Conservation (phyloP, 2,329 filamentous ascomycete genomes). For the Alternaria viburni region DNA sequence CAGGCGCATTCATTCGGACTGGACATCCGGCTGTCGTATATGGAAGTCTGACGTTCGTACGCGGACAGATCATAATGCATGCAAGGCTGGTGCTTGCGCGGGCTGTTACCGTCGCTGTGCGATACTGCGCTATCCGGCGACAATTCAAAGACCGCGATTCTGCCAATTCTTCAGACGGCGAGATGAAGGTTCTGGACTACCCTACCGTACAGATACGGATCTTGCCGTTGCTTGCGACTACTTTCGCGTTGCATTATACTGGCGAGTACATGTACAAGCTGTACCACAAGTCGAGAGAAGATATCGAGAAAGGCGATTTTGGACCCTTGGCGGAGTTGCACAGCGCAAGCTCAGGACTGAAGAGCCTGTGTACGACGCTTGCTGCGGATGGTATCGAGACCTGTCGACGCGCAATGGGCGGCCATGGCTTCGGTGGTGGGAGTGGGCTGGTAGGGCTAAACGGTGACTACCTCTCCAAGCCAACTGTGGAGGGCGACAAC, state of each 20-base stretch:
- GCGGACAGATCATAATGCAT: constrained; percentile 57
- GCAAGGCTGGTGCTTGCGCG: constrained; percentile 59
- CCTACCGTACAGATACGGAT: constrained; percentile 62
- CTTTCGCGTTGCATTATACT: constrained; percentile 58
- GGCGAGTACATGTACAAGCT: constrained; percentile 59
- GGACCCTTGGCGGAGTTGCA: constrained; percentile 59
- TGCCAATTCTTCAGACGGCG: constrained; percentile 44
- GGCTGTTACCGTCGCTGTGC: constrained; percentile 60
- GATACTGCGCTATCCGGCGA: constrained; percentile 57
- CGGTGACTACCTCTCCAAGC: constrained; percentile 59
- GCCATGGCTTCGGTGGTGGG: constrained; percentile 61
- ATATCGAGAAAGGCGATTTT: constrained; percentile 60
- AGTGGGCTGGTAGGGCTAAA: constrained; percentile 61
- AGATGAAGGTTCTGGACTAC: constrained; percentile 58
- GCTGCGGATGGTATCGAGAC: constrained; percentile 62
- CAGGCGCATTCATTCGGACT: constrained; percentile 54
- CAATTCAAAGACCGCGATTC: constrained; percentile 60
- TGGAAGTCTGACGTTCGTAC: constrained; percentile 57
- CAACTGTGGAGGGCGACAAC: constrained; percentile 63
- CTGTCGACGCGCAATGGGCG: constrained; percentile 60
- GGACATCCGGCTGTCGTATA: constrained; percentile 59
- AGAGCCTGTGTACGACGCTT: constrained; percentile 60
- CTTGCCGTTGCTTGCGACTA: constrained; percentile 59
- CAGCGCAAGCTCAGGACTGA: constrained; percentile 61
- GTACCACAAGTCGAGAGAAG: constrained; percentile 54